phyloP scores from a whole-genome alignment of 1,284 basidiomycete species.

The Puccinia polysora region DNA sequence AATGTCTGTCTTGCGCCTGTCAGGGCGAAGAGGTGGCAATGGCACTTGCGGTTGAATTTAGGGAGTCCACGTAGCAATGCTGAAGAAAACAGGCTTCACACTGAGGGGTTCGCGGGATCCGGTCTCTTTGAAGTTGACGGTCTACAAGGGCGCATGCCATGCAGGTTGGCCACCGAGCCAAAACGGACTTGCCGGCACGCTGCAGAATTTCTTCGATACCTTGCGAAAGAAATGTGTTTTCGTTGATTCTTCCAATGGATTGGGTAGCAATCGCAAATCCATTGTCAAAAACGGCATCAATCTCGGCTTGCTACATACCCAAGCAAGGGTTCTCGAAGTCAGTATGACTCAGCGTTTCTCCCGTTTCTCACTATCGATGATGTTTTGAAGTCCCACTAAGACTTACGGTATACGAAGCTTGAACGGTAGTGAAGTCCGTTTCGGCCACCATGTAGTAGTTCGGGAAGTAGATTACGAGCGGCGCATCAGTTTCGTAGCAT shows the following conservation, averaged over 20 bases:
- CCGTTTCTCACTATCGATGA: too few species aligned
- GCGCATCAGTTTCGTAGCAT: slow-evolving; percentile 29
- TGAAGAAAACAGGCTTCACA: slow-evolving; percentile 35
- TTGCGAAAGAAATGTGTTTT: slow-evolving; percentile 23
- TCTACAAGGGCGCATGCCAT: slow-evolving; percentile 37
- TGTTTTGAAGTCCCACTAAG: neutral
- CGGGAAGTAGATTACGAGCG: slow-evolving; percentile 39
- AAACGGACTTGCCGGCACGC: neutral
- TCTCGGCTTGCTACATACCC: slow-evolving; percentile 7
- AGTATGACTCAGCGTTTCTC: too few species aligned
- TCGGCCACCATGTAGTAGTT: slow-evolving; percentile 37
- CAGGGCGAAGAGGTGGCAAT: too few species aligned
- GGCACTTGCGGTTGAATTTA: too few species aligned
- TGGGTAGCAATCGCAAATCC: slow-evolving; percentile 43
- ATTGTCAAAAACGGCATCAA: slow-evolving; percentile 41
- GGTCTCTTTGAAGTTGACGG: slow-evolving; percentile 22
- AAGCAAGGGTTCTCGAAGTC: neutral
- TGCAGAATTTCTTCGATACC: slow-evolving; percentile 18
- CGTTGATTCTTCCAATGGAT: slow-evolving; percentile 14
- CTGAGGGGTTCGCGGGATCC: slow-evolving; percentile 30
- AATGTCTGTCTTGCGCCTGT: too few species aligned
- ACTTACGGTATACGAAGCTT: slow-evolving; percentile 34
- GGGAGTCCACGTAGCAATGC: slow-evolving; percentile 24
- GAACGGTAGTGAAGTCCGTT: slow-evolving; percentile 27
- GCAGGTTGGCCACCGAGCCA: slow-evolving; percentile 26